Evolutionary conservation across 2,329 filamentous ascomycete species (phyloP), one percentile per base, ranked within the genome.

Genomic region (Teratosphaeria zuluensis): DNA sequence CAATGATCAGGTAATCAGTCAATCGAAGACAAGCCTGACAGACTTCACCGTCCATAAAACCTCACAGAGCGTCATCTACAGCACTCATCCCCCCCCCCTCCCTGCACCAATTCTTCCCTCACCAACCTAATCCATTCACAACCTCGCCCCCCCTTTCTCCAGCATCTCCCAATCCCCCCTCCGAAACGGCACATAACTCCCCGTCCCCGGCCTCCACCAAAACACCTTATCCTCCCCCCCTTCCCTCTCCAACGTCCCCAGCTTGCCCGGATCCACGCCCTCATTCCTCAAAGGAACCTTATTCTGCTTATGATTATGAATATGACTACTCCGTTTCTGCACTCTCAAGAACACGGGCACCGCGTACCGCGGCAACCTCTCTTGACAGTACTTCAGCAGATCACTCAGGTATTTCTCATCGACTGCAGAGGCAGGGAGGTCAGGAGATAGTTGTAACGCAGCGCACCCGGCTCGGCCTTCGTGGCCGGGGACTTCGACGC

Each of bases 251-350:
- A 48, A 74, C 75, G 63, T 80, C 75, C 70, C 76, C n/a, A 77
- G 64, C 59, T 76, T 75, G 2, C 70, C 72, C 2, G 84, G 81
- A 70, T 89, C 81, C n/a, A 88, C 81, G 0, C 87, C 87, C 63
- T 88, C 85, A 53, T 83, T 80, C 66, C 86, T 79, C 54, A 90
- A 73, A 0, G 84, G 84, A 1, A 86, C 81, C 70, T 91, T 92
- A 69, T 90, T 89, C 74, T 90, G 88, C 74, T 92, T 91, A 69
- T 90, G 87, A 67, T 90, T 91, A 69, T 88, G 85, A 63, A 84
- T 87, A 1, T 84, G 80, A 28, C 78, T 81, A 53, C 65, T 65
- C 31, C 76, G 75, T 53, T 80, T 75, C 28, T 87, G 79, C 14
- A 89, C 73, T 78, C 62, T 54, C 38, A 64, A 46, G 52, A 64